phyloP scores from a whole-genome alignment of 805 yeast genomes.

The Metschnikowia similis region DNA sequence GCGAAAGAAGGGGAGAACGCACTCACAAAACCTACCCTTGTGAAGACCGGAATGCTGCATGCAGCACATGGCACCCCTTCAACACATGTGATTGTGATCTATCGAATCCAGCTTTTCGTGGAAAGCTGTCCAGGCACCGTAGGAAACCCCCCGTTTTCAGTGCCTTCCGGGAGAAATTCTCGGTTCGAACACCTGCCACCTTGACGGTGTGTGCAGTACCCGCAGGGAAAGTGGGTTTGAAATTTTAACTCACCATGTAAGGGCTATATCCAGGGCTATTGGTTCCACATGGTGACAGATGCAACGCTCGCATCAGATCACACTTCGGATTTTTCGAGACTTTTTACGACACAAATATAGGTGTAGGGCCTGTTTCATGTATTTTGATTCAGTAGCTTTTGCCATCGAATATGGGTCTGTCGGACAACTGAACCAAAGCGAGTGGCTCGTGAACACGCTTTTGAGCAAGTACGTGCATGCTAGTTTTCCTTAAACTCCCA shows the following conservation, averaged over 20 bases:
- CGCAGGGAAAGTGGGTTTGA: conserved; percentile 1
- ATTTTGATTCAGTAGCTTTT: too few species aligned
- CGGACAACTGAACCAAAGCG: too few species aligned
- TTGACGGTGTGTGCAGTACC: background rate
- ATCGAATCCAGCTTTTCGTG: background rate
- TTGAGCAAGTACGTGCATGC: too few species aligned
- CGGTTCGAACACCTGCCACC: conserved; percentile 1
- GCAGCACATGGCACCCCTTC: background rate
- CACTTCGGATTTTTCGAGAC: background rate
- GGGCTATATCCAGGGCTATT: background rate
- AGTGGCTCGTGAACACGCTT: too few species aligned
- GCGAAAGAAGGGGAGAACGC: conserved; percentile 1
- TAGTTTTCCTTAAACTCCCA: too few species aligned
- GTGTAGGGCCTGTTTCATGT: too few species aligned
- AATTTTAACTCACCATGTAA: background rate
- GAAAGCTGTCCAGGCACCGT: background rate
- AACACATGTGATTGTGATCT: background rate
- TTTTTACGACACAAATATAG: too few species aligned
- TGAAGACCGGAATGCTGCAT: background rate
- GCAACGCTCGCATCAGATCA: background rate
- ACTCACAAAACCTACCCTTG: background rate
- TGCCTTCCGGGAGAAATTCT: background rate
- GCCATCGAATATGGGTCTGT: too few species aligned
- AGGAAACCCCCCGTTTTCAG: background rate
- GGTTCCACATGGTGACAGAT: background rate